Conservation (phyloP, 2,329 filamentous ascomycete genomes). For the Aspergillus quadrilineatus region DNA sequence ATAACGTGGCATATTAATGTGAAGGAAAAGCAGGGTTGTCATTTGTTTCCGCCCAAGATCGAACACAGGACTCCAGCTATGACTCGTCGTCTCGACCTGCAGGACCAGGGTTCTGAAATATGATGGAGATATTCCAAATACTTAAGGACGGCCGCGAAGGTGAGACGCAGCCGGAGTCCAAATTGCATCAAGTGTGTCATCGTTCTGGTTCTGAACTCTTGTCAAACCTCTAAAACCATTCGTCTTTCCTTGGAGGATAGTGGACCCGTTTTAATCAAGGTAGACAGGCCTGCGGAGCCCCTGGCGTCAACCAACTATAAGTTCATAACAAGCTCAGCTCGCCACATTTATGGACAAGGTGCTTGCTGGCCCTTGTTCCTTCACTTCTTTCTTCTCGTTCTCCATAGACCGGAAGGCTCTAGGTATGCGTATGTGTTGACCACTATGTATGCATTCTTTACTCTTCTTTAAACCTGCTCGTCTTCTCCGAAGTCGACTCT, state of each 20-base stretch:
- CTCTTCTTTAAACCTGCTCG: neutral
- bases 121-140: neutral
- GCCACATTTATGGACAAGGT: neutral
- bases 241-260: neutral
- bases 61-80: neutral
- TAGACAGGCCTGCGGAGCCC: neutral
- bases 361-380: neutral
- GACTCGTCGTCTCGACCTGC: neutral
- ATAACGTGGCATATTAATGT: neutral
- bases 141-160: neutral
- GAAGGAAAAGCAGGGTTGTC: neutral
- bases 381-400: neutral
- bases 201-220: neutral
- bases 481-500: neutral
- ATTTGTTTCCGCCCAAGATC: neutral
- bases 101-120: neutral
- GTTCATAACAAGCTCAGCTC: neutral
- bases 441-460: neutral
- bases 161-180: slow-evolving; percentile 2
- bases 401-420: neutral
- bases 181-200: neutral
- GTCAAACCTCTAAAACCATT: neutral
- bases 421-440: neutral
- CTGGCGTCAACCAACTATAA: neutral
- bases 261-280: neutral